Percentiles rank a stretch among this genome's conserved stretches.
Conservation (phyloP, 345 rosid genomes). For the Trapa bicornis region DNA sequence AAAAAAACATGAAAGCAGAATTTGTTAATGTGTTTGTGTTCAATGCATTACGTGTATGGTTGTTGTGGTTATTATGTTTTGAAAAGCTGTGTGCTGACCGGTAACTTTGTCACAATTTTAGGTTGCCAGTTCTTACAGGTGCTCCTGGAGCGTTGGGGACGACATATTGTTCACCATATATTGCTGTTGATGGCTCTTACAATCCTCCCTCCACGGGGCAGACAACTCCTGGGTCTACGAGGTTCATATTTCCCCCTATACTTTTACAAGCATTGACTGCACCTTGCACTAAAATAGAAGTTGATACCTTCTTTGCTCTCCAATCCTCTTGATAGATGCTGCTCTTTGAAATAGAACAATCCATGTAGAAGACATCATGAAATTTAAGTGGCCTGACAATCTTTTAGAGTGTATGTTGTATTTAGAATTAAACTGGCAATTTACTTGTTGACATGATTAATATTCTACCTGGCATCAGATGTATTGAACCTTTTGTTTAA, state of each 20-base stretch:
- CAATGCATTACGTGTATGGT: neutral
- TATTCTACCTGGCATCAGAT: neutral
- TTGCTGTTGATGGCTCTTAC: conserved; percentile 63
- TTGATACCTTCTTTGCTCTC: too few species aligned
- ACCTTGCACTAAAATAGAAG: too few species aligned
- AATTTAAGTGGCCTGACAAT: neutral
- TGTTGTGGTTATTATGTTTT: neutral
- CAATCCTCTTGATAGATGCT: too few species aligned
- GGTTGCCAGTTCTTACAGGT: conserved; percentile 84
- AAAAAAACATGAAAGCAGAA: neutral
- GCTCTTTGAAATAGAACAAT: too few species aligned
- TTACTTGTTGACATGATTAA: neutral
- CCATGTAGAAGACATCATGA: too few species aligned
- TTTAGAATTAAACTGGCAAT: too few species aligned
- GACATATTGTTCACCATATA: conserved; percentile 62
- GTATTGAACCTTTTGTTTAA: neutral
- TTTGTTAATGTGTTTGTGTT: neutral
- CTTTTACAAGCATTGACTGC: too few species aligned
- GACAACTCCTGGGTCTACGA: conserved; percentile 36
- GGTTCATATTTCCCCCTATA: conserved; percentile 18
- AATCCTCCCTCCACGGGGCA: conserved; percentile 39
- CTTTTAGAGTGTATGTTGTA: neutral
- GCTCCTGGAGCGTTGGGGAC: conserved; percentile 73
- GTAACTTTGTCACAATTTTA: conserved; percentile 13
- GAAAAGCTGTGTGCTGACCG: conserved; percentile 1